Percentiles rank a stretch among this genome's conserved stretches.
Conservation (phyloP, 345 rosid species). For the Eucalyptus guilfoylei region DNA sequence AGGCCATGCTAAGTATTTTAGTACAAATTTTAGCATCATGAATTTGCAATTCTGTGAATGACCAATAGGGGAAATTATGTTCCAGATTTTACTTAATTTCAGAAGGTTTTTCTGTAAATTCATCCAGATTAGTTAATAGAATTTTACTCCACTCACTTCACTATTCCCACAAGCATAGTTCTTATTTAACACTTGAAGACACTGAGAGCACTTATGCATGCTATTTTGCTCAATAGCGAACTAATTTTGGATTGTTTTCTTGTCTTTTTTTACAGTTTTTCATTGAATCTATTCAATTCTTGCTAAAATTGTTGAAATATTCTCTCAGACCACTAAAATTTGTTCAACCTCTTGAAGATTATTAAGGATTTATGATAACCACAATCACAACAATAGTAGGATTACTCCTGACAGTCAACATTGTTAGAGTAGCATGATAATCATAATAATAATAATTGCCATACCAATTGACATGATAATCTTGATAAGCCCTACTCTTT, state of each 20-base stretch:
- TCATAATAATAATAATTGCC: not conserved
- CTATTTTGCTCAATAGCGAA: not conserved
- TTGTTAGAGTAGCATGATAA: not conserved
- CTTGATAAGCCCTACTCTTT: no score
- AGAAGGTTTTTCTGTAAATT: fast-evolving
- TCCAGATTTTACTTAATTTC: not conserved
- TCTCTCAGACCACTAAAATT: not conserved
- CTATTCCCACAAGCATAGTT: not conserved
- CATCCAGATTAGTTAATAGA: not conserved
- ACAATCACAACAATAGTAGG: not conserved
- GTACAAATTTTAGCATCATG: not conserved
- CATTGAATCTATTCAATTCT: not conserved
- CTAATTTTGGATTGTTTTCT: not conserved
- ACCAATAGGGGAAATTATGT: not conserved
- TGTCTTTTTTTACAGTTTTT: not conserved
- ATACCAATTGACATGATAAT: not conserved
- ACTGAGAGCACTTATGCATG: not conserved
- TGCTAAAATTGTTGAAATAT: not conserved
- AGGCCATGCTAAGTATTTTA: not conserved
- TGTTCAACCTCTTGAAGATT: not conserved
- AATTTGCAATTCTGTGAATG: not conserved
- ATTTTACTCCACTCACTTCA: not conserved
- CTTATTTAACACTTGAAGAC: not conserved
- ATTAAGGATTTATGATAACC: not conserved
- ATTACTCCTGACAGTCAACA: not conserved